Conservation (phyloP, 352 stramenopile species). For the Pythium diclinum region DNA sequence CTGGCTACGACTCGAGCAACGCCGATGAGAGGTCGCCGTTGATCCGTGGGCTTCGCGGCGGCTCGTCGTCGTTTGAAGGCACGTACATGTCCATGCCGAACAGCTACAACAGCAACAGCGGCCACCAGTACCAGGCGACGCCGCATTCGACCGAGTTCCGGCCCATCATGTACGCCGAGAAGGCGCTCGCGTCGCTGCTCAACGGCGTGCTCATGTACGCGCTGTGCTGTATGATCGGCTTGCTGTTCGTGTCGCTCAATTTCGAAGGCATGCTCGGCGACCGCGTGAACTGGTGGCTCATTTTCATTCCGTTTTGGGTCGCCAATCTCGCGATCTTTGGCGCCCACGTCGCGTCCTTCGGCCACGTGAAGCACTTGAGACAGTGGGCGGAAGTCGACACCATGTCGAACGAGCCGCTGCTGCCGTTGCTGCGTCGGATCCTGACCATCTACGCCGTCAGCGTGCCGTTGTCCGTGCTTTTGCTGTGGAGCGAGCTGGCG, state of each 20-base stretch:
- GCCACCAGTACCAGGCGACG: constrained; percentile 13
- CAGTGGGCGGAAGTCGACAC: constrained; percentile 75
- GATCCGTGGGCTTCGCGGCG: constrained; percentile 50
- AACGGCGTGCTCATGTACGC: constrained; percentile 77
- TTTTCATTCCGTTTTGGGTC: constrained; percentile 81
- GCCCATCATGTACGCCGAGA: constrained; percentile 75
- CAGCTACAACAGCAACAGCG: constrained; percentile 8
- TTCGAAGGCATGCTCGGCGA: constrained; percentile 65
- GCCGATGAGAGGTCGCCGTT: constrained; percentile 61
- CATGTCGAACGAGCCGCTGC: constrained; percentile 78
- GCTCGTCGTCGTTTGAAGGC: constrained; percentile 56
- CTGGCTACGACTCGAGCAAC: constrained; percentile 11
- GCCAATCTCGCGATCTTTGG: constrained; percentile 59
- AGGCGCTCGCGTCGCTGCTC: constrained; percentile 65
- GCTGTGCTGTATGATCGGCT: constrained; percentile 65
- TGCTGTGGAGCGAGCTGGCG: constrained; percentile 80
- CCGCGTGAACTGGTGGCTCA: constrained; percentile 75
- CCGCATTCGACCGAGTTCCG: constrained; percentile 56
- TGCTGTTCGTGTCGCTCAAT: constrained; percentile 75
- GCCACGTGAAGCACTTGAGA: constrained; percentile 60
- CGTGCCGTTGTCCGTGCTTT: constrained; percentile 58
- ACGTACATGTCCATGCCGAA: constrained; percentile 72
- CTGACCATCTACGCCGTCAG: constrained; percentile 75
- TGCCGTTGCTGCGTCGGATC: constrained; percentile 72
- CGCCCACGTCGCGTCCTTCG: constrained; percentile 60